Base-by-base conservation (phyloP, 176 grass and related monocot species). In the Ampelocalamus luodianensis region DNA sequence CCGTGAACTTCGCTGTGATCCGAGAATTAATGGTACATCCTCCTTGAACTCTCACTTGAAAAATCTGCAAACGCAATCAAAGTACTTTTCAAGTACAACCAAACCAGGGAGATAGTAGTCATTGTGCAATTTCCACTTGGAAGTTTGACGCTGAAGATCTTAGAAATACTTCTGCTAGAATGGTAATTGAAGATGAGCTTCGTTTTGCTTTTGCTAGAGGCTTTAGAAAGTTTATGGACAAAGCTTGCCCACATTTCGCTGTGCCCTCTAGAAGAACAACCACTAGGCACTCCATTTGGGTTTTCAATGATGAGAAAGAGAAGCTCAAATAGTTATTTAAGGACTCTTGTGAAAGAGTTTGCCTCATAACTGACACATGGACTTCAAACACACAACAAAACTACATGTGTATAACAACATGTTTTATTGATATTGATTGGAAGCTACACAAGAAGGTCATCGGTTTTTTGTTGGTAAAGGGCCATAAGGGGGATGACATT, bases 131-230 rank as follows among this genome's bases (percentile, higher is more conserved):
- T 10, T 5, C 16, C 5, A 62, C 12, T 2, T 83, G 18, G 27
- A 73, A 17, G 3, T 24, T 74, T 74, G 69, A 64, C 32, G 8
- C 20, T 17, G 20, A 39, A 16, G 56, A 16, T 0, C 0, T 73
- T 14, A 50, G 39, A 8, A 72, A n/a, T 13, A 1, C 5, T 1
- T 83, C 72, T 23, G 39, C 4, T 62, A 1, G 62, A 38, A 74
- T 83, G 69, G 1, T 83, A 0, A 74, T 74, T 23, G 56, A 83
- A 46, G 56, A 74, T 74, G 56, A 83, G 13, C 2, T 62, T 0
- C 56, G 43, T 24, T 83, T 74, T 38, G 27, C 9, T 32, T 38
- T 83, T 16, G 2, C 4, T 64, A 9, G 8, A 13, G 59, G 29
- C 0, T 37, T 54, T 38, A 40, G 5, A 8, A 54, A 38, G 1